phyloP scores from a whole-genome alignment of 495 filamentous ascomycete genomes.

The Talaromyces proteolyticus region DNA sequence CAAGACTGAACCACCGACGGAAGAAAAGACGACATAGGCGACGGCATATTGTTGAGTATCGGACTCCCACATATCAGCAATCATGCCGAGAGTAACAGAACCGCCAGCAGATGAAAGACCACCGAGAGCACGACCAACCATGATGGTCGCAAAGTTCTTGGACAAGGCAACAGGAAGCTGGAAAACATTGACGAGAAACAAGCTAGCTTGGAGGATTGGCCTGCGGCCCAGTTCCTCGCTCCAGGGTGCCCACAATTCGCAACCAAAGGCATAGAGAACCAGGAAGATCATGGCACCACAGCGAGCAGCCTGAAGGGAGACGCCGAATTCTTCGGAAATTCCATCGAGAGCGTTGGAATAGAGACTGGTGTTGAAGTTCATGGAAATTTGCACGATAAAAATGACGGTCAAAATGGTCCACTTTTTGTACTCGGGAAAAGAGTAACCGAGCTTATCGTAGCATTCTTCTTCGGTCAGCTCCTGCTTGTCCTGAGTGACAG shows the following conservation, averaged over 20 bases:
- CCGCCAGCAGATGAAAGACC: conserved; percentile 57
- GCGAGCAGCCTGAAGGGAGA: conserved; percentile 46
- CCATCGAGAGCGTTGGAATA: conserved; percentile 47
- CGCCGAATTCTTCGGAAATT: conserved; percentile 42
- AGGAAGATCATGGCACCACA: conserved; percentile 54
- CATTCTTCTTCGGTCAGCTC: conserved; percentile 51
- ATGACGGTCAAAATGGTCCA: conserved; percentile 58
- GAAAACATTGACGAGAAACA: conserved; percentile 55
- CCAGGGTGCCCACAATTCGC: conserved; percentile 65
- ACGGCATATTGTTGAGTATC: conserved; percentile 57
- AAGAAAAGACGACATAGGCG: conserved; percentile 57
- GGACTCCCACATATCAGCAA: conserved; percentile 57
- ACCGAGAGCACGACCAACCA: conserved; percentile 51
- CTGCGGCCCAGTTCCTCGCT: conserved; percentile 57
- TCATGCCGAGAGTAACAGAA: conserved; percentile 57
- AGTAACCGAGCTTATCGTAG: conserved; percentile 51
- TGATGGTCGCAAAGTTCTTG: conserved; percentile 47
- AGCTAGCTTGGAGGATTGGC: conserved; percentile 46
- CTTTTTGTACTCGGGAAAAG: conserved; percentile 45
- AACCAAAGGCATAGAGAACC: conserved; percentile 57
- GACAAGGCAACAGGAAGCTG: conserved; percentile 50
- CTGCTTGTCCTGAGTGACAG: conserved; percentile 24
- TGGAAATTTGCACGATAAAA: conserved; percentile 51
- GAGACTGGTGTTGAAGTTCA: conserved; percentile 54
- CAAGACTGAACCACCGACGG: conserved; percentile 55